Conservation (phyloP, 1,284 basidiomycete species). For the Tremellales sp. region DNA sequence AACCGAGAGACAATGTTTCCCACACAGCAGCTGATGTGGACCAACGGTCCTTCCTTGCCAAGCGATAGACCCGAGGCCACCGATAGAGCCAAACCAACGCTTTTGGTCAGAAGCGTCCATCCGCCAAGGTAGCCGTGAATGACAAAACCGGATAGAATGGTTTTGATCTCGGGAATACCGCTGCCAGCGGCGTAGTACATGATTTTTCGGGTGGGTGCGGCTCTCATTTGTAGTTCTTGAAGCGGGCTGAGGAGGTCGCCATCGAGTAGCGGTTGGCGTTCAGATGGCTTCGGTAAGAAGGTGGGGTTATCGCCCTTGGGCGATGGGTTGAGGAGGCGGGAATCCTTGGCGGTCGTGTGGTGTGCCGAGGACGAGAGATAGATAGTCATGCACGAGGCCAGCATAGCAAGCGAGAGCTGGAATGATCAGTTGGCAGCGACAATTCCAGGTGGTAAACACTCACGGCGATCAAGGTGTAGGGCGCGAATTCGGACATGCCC, state of each 20-base stretch:
- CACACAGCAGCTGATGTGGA: conserved; percentile 91
- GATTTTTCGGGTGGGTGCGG: conserved; percentile 56
- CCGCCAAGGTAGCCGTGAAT: conserved; percentile 95
- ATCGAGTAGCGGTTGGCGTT: conserved; percentile 20
- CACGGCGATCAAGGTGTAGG: conserved; percentile 75
- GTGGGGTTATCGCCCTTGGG: not conserved
- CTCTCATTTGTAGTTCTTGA: conserved; percentile 9
- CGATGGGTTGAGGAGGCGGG: conserved; percentile 60
- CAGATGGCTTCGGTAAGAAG: conserved; percentile 12
- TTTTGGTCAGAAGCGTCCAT: conserved; percentile 86
- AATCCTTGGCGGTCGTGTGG: conserved; percentile 82
- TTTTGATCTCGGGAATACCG: conserved; percentile 96
- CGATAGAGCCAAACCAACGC: conserved; percentile 79
- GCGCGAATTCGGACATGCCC: conserved; percentile 57
- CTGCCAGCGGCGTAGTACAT: conserved; percentile 91
- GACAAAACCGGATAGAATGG: conserved; percentile 88
- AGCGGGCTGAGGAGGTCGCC: conserved; percentile 11
- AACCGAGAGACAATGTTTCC: conserved; percentile 91
- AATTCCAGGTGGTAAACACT: conserved; percentile 31
- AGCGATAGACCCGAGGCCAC: conserved; percentile 86
- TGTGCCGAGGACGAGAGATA: conserved; percentile 81
- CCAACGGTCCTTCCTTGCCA: conserved; percentile 94
- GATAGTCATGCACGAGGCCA: conserved; percentile 76
- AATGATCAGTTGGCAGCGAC: not conserved
- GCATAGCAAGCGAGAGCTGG: conserved; percentile 60